Base-by-base conservation (phyloP, 225 moss, liverwort and hornwort species). In the Physcomitrium patens region DNA sequence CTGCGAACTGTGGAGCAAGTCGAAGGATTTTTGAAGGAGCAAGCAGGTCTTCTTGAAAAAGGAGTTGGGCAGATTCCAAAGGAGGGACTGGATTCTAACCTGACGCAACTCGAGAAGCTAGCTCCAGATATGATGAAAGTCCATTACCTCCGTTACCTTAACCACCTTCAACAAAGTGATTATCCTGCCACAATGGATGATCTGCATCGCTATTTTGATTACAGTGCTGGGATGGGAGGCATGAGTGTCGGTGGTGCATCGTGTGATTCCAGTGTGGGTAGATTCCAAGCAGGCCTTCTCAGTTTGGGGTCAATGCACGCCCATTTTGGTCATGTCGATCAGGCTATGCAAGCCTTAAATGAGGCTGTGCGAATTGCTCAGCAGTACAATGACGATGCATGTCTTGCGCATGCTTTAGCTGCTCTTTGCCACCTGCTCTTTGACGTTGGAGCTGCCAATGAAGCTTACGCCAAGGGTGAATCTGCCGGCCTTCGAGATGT, bases 361-460 rank as follows among this genome's bases (percentile, higher is more conserved):
- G 96, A 96, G 78, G 94, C 94, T n/a, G 92, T 96, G 51, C 88
- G 92, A 8, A 94, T 96, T n/a, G 92, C 96, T 27, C 96, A 96
- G 71, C 96, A 96, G 76, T 91, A 92, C 74, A 96, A 94, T 69
- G 96, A 96, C 72, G 89, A 91, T 60, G 78, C 83, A 26, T 94
- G 96, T 73, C 94, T 96, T 27, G 84, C 89, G 10, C 94, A 94
- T 78, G 96, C 96, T 49, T 71, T 96, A 26, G 96, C 96, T 60
- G 94, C 96, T 64, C 89, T 94, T 9, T 94, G 91, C 80, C 92
- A 92, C 63, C 88, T 94, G 78, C 91, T 96, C 43, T 91, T 92
- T 27, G 94, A 96, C 57, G 82, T 92, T 20, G 91, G 96, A 41
- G 84, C 86, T 31, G 86, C 81, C 50, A 83, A 87, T 5, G 93